Evolutionary conservation across 768 basidiomycete species (phyloP).

Genomic region (Calocybe indica): DNA sequence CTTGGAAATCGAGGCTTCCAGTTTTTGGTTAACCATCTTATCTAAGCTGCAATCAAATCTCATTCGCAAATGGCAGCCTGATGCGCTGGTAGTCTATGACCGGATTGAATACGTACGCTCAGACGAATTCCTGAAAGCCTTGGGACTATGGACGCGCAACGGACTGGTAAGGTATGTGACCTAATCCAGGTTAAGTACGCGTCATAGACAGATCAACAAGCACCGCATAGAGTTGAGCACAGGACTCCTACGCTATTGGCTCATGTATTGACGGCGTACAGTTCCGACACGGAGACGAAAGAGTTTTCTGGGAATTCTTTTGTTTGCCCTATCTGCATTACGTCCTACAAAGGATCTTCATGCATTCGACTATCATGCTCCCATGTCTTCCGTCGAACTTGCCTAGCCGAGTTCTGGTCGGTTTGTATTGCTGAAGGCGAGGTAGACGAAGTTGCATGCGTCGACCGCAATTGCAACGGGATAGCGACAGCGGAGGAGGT

Average conservation of each 20-base stretch:
- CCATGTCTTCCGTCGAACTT: constrained; percentile 82
- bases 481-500: constrained; percentile 59
- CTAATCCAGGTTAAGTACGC: background rate
- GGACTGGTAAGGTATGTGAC: background rate
- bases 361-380: constrained; percentile 66
- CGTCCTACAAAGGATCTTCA: constrained; percentile 64
- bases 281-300: constrained; percentile 41
- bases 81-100: constrained; percentile 55
- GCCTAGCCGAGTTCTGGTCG: constrained; percentile 78
- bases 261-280: constrained; percentile 30
- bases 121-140: constrained; percentile 51
- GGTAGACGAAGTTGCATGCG: constrained; percentile 70
- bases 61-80: constrained; percentile 51
- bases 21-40: constrained; percentile 51
- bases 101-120: constrained; percentile 71
- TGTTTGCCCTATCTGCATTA: constrained; percentile 72
- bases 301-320: constrained; percentile 63
- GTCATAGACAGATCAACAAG: background rate
- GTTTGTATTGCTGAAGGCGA: constrained; percentile 79
- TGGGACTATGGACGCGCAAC: constrained; percentile 11
- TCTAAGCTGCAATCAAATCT: constrained; percentile 34
- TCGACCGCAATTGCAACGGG: constrained; percentile 75
- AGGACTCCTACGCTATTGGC: constrained; percentile 49
- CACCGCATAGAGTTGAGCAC: constrained; percentile 42
- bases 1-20: constrained; percentile 45